Evolutionary conservation across 495 filamentous ascomycete species (phyloP).

Genomic region (Xylona heveae): DNA sequence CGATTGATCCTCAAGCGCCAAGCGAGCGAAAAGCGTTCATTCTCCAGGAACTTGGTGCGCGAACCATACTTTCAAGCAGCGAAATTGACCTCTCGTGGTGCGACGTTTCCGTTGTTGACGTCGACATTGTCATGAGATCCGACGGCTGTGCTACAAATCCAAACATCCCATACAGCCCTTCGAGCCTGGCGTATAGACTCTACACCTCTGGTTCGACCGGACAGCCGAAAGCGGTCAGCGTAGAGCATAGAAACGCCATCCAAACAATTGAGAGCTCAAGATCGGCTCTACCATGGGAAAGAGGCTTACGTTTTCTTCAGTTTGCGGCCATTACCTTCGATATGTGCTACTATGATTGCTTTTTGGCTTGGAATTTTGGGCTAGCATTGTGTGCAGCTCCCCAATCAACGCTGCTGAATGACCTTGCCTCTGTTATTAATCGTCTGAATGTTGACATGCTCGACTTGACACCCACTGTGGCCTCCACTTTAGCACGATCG

Average conservation of each 20-base stretch:
- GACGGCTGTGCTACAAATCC: too few relatives aligned
- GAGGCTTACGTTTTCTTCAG: slow-evolving; percentile 14
- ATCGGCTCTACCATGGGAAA: slow-evolving; percentile 15
- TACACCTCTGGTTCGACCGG: slow-evolving; percentile 22
- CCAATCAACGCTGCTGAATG: slow-evolving; percentile 12
- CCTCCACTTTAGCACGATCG: slow-evolving; percentile 9
- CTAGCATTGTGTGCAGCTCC: slow-evolving; percentile 19
- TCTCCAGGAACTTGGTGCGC: slow-evolving; percentile 16
- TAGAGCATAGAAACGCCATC: slow-evolving; percentile 17
- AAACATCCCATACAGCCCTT: slow-evolving; percentile 2
- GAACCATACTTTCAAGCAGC: slow-evolving; percentile 8
- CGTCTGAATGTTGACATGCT: slow-evolving; percentile 13
- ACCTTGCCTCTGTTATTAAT: slow-evolving; percentile 13
- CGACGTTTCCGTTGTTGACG: not conserved
- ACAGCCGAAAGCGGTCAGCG: slow-evolving; percentile 17
- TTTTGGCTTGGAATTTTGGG: slow-evolving; percentile 21
- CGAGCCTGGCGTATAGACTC: slow-evolving; percentile 16
- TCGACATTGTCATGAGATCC: too few relatives aligned
- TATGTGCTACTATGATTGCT: slow-evolving; percentile 24
- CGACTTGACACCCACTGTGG: slow-evolving; percentile 22
- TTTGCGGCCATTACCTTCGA: slow-evolving; percentile 23
- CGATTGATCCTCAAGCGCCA: slow-evolving; percentile 16
- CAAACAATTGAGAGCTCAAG: slow-evolving; percentile 17
- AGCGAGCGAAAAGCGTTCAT: slow-evolving; percentile 16
- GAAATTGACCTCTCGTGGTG: slow-evolving; percentile 6